Evolutionary conservation across 202 grass and related monocot genomes (phyloP).

Genomic region (Musa balbisiana): DNA sequence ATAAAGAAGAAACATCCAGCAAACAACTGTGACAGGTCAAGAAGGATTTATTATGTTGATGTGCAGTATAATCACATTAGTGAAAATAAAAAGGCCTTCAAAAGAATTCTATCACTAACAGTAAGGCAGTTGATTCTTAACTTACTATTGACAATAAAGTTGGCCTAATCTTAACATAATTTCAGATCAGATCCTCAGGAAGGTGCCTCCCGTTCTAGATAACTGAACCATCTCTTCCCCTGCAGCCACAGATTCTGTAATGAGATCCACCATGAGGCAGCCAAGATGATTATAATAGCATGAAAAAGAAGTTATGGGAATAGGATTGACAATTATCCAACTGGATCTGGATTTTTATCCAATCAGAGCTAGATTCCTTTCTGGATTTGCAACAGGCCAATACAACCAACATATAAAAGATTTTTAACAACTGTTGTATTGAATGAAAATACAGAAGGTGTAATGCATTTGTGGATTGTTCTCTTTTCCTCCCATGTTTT

Average conservation of each 20-base stretch:
- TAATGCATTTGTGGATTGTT: background rate
- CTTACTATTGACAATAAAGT: background rate
- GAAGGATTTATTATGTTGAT: background rate
- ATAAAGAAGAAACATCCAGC: background rate
- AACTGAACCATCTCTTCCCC: background rate
- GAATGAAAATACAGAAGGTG: too few relatives aligned
- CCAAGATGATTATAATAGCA: too few relatives aligned
- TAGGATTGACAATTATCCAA: too few relatives aligned
- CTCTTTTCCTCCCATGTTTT: background rate
- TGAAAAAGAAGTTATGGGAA: too few relatives aligned
- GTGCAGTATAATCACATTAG: background rate
- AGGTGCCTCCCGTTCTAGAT: background rate
- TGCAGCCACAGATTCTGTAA: too few relatives aligned
- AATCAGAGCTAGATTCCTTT: too few relatives aligned
- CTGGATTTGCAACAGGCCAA: too few relatives aligned
- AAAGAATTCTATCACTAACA: background rate
- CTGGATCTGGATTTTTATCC: too few relatives aligned
- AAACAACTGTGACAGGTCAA: background rate
- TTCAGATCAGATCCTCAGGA: background rate
- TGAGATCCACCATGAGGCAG: too few relatives aligned
- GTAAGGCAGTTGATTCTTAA: too few relatives aligned
- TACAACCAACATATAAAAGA: too few relatives aligned
- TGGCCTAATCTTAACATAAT: background rate
- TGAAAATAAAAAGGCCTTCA: background rate
- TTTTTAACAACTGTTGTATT: too few relatives aligned